These are phyloP conservation scores for Chaetomium strumarium DNA, from an alignment of 2,329 filamentous ascomycete genomes.

Conservation along the genomic window DNA sequence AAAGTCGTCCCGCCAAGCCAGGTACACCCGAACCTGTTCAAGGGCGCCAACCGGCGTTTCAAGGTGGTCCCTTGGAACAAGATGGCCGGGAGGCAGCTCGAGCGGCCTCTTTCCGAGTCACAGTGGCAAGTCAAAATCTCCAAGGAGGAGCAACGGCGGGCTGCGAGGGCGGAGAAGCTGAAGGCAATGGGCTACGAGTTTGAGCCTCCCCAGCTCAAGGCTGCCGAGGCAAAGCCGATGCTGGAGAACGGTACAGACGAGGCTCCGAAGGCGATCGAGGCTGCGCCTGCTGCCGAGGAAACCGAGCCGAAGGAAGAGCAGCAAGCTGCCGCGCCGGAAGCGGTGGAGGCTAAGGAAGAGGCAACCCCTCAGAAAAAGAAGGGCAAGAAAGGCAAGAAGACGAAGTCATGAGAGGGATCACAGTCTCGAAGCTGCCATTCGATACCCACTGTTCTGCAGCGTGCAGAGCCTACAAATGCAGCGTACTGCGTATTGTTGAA, in stretches of 20 bases:
- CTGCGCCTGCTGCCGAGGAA: constrained; percentile 22
- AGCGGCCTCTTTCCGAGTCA: constrained; percentile 65
- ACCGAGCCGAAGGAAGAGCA: constrained; percentile 17
- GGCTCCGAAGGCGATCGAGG: constrained; percentile 35
- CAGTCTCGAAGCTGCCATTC: constrained; percentile 7
- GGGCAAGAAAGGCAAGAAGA: constrained; percentile 32
- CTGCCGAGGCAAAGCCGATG: constrained; percentile 30
- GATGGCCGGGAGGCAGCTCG: constrained; percentile 70
- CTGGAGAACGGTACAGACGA: constrained; percentile 34
- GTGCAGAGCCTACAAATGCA: background rate
- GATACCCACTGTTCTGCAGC: constrained; percentile 12
- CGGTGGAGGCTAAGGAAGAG: constrained; percentile 28
- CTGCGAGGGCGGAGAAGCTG: constrained; percentile 65
- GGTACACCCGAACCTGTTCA: constrained; percentile 77
- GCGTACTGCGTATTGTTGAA: background rate
- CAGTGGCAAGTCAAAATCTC: constrained; percentile 72
- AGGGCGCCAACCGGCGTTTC: constrained; percentile 84
- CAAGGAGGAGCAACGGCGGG: constrained; percentile 65
- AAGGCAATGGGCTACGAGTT: constrained; percentile 81
- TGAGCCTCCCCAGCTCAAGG: constrained; percentile 65
- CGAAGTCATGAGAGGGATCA: constrained; percentile 21
- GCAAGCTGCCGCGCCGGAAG: constrained; percentile 24
- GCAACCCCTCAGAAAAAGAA: constrained; percentile 28
- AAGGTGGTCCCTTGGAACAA: constrained; percentile 84
- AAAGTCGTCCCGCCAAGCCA: constrained; percentile 70